A percentile compares a stretch with the other conserved stretches of the same genome.
phyloP scores from a whole-genome alignment of 148 eudicot species.

The Rheum nobile region DNA sequence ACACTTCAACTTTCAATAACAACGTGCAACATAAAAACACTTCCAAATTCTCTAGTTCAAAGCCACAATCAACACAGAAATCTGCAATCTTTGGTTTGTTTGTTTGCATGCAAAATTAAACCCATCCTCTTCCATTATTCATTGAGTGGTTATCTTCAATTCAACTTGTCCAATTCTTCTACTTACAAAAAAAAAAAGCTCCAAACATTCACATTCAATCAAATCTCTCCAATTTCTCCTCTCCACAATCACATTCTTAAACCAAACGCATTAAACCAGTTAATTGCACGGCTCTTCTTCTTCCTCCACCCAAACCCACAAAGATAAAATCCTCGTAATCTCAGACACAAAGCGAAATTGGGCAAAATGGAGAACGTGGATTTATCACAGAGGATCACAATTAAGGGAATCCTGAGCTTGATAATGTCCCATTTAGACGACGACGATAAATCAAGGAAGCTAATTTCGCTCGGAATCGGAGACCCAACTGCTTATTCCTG shows the following conservation, averaged over 20 bases:
- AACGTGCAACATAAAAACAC: not conserved
- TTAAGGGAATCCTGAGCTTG: slow-evolving; percentile 68
- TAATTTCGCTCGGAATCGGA: slow-evolving; percentile 81
- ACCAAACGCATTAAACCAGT: too few relatives aligned
- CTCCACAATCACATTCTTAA: not conserved
- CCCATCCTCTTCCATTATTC: not conserved
- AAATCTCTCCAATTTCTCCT: not conserved
- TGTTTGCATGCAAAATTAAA: not conserved
- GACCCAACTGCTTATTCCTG: slow-evolving; percentile 82
- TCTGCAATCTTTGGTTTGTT: not conserved
- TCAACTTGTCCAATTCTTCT: slow-evolving; percentile 1
- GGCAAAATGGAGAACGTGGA: slow-evolving; percentile 10
- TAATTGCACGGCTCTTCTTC: not conserved
- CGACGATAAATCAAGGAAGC: slow-evolving; percentile 17
- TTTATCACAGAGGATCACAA: slow-evolving; percentile 36
- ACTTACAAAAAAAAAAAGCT: not conserved
- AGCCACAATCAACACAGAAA: not conserved
- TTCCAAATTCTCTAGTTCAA: not conserved
- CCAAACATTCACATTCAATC: not conserved
- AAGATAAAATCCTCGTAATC: not conserved
- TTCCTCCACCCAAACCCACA: not conserved
- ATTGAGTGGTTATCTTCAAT: not conserved
- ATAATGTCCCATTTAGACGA: slow-evolving; percentile 46
- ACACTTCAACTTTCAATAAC: too few relatives aligned
- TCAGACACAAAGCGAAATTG: not conserved